Base-by-base conservation (phyloP, 2,329 filamentous ascomycete genomes). In the Alternaria rosae region DNA sequence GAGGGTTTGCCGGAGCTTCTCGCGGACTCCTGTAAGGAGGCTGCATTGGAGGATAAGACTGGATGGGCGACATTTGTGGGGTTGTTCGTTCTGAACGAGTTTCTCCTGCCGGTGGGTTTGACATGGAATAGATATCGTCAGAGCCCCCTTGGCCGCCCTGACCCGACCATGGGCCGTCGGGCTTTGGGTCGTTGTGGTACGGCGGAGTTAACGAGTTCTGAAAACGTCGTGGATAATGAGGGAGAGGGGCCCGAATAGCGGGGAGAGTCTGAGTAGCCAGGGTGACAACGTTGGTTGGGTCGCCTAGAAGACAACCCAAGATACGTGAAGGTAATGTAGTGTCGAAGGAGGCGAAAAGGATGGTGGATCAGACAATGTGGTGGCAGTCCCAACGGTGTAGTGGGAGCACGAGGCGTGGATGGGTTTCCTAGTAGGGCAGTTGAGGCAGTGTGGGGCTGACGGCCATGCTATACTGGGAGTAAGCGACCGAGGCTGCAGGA, bases 221-320 rank as follows among this genome's bases (percentile, higher is more conserved):
- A 43, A 71, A 70, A n/a, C 64, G 70, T 55, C 68, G 66, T 42
- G 71, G 66, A 62, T 75, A 79, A 65, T 71, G 76, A 74, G 66
- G 64, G 72, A 77, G 73, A 54, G 72, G 65, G 61, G 71, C 67
- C 58, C 70, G 72, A 54, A 79, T 59, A 55, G 76, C 72, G 67
- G 77, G 76, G 62, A 79, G 73, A 26, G 73, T 73, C 72, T 78
- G 76, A 59, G 78, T 71, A 75, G 78, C 78, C 78, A 80, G 74
- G 51, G 62, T 79, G 78, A 76, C 69, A 53, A 44, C 25, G 48
- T 65, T 21, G 32, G 51, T 54, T 64, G 71, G 71, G 73, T 68
- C 68, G 71, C 51, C 58, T 17, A n/a, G 55, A 30, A 62, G 70
- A 75, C 72, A 73, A 77, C 74, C 71, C 71, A 67, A 53, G 47